A percentile compares a stretch with the other conserved stretches of the same genome.
phyloP scores from a whole-genome alignment of 768 basidiomycete genomes.

The Kwoniella mangroviensis region DNA sequence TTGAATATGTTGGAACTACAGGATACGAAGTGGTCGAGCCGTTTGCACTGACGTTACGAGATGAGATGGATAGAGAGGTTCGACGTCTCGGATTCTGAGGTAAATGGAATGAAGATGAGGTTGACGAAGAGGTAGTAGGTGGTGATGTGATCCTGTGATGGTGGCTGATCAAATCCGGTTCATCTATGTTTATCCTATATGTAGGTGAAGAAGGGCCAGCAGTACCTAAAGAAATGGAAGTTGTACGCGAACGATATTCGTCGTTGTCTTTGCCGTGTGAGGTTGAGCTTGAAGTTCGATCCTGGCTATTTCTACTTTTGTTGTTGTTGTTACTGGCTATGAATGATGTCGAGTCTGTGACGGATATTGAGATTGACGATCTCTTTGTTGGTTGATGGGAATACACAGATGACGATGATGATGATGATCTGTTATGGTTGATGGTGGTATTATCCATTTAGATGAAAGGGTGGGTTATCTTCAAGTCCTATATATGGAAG shows the following conservation, averaged over 20 bases:
- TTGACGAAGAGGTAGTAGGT: slow-evolving; percentile 5
- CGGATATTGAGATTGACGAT: slow-evolving; percentile 12
- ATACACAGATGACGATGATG: slow-evolving; percentile 5
- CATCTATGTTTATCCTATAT: background rate
- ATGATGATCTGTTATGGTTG: background rate
- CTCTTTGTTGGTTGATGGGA: slow-evolving; percentile 1
- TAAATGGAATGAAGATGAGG: slow-evolving; percentile 6
- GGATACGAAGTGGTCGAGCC: background rate
- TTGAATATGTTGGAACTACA: background rate
- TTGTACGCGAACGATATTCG: slow-evolving; percentile 5
- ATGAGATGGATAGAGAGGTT: slow-evolving; percentile 5
- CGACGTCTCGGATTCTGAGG: slow-evolving; percentile 12
- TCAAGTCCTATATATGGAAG: background rate
- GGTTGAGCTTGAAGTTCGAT: background rate
- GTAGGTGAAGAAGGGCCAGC: background rate
- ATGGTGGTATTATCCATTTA: slow-evolving; percentile 8
- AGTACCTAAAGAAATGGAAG: slow-evolving; percentile 5
- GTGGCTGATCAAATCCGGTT: background rate
- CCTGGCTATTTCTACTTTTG: background rate
- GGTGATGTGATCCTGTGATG: background rate
- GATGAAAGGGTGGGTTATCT: slow-evolving; percentile 10
- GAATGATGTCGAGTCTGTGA: background rate
- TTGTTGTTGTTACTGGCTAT: background rate
- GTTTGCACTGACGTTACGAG: background rate
- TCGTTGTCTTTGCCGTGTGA: background rate